These are phyloP conservation scores for Colletotrichum chlorophyti DNA, from an alignment of 2,329 filamentous ascomycete species.

Conservation along the genomic window DNA sequence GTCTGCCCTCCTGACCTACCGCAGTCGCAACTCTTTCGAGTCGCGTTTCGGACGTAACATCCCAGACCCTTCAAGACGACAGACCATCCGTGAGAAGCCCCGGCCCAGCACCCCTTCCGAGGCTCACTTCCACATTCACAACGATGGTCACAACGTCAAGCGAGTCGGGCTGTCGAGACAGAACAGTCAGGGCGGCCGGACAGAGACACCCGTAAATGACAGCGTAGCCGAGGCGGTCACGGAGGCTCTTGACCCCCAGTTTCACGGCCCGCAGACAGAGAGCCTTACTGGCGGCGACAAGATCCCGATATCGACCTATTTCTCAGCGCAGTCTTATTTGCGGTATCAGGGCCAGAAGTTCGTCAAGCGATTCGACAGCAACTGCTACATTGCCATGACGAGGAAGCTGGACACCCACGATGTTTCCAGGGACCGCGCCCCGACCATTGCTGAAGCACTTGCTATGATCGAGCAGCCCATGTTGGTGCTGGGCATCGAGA, in stretches of 20 bases:
- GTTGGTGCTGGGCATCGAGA: conserved; percentile 92
- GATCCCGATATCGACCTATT: conserved; percentile 78
- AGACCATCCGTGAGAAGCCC: conserved; percentile 78
- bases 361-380: conserved; percentile 95
- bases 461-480: conserved; percentile 86
- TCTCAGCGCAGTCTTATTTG: conserved; percentile 96
- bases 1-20: conserved; percentile 94
- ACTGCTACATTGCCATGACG: conserved; percentile 99
- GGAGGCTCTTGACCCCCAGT: conserved; percentile 66
- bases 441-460: conserved; percentile 75
- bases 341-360: conserved; percentile 97
- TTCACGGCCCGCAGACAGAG: conserved; percentile 65
- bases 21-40: conserved; percentile 96
- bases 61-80: conserved; percentile 81
- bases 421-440: conserved; percentile 79
- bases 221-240: conserved; percentile 38
- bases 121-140: conserved; percentile 82
- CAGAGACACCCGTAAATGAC: conserved; percentile 14
- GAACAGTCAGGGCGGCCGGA: conserved; percentile 40
- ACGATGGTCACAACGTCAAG: conserved; percentile 76
- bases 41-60: conserved; percentile 92
- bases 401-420: conserved; percentile 98
- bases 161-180: conserved; percentile 57
- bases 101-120: conserved; percentile 69
- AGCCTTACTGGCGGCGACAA: conserved; percentile 58